These are phyloP conservation scores for Pythium plurisporium DNA, from an alignment of 352 stramenopile species.

Conservation along the genomic window DNA sequence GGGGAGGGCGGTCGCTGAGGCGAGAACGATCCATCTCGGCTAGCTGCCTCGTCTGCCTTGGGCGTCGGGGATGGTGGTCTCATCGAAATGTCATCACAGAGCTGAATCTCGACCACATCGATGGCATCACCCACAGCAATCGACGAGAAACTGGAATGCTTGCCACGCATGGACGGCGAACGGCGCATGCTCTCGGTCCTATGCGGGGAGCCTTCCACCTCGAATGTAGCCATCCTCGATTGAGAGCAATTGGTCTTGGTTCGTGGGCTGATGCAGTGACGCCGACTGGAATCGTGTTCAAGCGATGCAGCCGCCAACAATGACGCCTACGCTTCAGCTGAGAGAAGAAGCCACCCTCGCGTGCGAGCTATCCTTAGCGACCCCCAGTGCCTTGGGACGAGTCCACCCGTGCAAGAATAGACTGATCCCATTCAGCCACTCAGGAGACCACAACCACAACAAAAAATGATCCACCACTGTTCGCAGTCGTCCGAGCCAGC, in stretches of 20 bases:
- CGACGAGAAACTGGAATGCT: slow-evolving; percentile 5
- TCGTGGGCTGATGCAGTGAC: background rate
- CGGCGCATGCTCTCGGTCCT: slow-evolving; percentile 6
- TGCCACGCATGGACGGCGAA: background rate
- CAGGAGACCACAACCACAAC: too few species aligned
- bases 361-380: background rate
- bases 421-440: too few species aligned
- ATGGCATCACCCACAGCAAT: slow-evolving; percentile 6
- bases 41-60: background rate
- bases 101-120: slow-evolving; percentile 10
- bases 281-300: background rate
- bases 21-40: background rate
- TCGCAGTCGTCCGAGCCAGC: too few species aligned
- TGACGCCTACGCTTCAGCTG: background rate
- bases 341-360: too few species aligned
- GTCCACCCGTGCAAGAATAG: too few species aligned
- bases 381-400: too few species aligned
- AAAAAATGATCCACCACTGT: too few species aligned
- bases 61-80: background rate
- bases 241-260: too few species aligned
- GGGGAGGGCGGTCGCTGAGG: background rate
- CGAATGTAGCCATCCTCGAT: too few species aligned
- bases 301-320: background rate
- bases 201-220: too few species aligned
- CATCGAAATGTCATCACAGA: background rate